Conservation (phyloP, 78 protist species). For the Planoprotostelium fungivorum region DNA sequence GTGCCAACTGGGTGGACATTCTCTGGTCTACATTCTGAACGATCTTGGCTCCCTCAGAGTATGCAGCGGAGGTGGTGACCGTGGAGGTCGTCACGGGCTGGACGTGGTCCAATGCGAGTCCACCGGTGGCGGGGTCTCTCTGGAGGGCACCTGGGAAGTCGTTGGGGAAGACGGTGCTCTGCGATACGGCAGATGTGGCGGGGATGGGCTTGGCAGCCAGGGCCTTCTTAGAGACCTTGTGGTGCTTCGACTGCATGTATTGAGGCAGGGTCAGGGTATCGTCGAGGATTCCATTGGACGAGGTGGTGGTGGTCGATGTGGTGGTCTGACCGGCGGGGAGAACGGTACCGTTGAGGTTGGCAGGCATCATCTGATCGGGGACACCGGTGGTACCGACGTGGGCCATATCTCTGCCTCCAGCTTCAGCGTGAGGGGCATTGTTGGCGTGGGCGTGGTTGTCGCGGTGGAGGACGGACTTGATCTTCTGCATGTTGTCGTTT, state of each 20-base stretch:
- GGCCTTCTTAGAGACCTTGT: neutral
- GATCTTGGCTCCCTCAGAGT: slow-evolving; percentile 2
- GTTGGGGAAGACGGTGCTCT: neutral
- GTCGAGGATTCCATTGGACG: neutral
- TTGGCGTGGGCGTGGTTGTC: neutral
- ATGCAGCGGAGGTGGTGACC: neutral
- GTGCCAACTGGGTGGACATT: neutral
- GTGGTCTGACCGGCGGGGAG: neutral
- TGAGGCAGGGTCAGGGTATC: neutral
- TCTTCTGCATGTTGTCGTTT: neutral
- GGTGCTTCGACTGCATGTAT: neutral
- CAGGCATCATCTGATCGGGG: neutral
- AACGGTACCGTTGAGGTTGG: neutral
- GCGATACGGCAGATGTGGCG: neutral
- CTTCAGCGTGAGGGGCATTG: neutral
- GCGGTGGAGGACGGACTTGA: slow-evolving; percentile 1
- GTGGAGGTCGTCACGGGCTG: neutral
- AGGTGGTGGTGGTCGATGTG: neutral
- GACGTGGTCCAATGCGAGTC: neutral
- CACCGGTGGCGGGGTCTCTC: neutral
- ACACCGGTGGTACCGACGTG: neutral
- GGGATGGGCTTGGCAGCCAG: neutral
- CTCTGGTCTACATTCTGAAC: neutral
- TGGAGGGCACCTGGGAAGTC: neutral
- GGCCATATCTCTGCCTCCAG: neutral